phyloP scores from a whole-genome alignment of 1,284 basidiomycete genomes.

The Cryptococcus sp. region DNA sequence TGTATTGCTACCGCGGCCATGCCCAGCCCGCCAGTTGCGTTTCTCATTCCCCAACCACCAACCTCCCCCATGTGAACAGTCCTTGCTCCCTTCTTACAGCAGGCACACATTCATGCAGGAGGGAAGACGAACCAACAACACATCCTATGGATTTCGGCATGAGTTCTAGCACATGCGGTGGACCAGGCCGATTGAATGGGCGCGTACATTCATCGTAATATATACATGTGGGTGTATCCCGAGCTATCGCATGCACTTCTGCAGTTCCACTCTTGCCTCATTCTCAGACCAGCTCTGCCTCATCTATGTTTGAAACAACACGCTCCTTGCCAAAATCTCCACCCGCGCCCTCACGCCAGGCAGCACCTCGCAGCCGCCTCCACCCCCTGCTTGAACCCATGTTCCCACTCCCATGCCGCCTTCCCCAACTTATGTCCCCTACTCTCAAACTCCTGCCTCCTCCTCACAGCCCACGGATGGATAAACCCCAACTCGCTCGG shows the following conservation, averaged over 20 bases:
- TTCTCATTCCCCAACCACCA: not conserved
- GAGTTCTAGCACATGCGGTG: slow-evolving; percentile 20
- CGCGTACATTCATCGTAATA: slow-evolving; percentile 20
- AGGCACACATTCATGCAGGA: slow-evolving; percentile 29
- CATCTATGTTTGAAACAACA: not conserved
- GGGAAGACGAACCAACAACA: slow-evolving; percentile 29
- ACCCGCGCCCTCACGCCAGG: slow-evolving; percentile 7
- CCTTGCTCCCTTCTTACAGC: slow-evolving; percentile 20
- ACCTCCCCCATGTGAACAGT: slow-evolving; percentile 39
- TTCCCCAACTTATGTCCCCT: slow-evolving; percentile 48
- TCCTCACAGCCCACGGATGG: slow-evolving; percentile 58
- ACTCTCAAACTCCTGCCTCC: slow-evolving; percentile 54
- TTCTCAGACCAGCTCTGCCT: not conserved
- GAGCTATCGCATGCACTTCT: not conserved
- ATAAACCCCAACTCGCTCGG: slow-evolving; percentile 61
- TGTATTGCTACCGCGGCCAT: not conserved
- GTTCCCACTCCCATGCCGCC: slow-evolving; percentile 60
- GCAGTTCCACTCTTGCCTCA: not conserved
- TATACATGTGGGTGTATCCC: not conserved
- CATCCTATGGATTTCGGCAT: slow-evolving; percentile 46
- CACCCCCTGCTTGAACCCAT: slow-evolving; percentile 53
- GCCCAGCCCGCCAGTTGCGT: not conserved
- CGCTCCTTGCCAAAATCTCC: not conserved
- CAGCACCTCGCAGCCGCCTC: slow-evolving; percentile 19
- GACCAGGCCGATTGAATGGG: slow-evolving; percentile 38